Base-by-base conservation (phyloP, 768 basidiomycete species). In the Naganishia vaughanmartiniae region DNA sequence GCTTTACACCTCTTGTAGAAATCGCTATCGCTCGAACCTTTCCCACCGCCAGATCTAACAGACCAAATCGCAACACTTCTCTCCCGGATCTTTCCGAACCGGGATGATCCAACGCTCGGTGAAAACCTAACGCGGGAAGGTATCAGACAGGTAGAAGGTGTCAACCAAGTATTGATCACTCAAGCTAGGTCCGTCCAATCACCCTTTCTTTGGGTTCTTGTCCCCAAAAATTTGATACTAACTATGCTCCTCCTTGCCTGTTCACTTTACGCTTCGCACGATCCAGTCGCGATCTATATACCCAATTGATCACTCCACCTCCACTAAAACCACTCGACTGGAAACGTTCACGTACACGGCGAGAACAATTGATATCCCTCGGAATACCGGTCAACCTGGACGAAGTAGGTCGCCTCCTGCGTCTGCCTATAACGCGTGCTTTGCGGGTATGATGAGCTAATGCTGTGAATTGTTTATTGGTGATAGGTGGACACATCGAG, bases 331-430 rank as follows among this genome's bases (percentile, higher is more conserved):
- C 91, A n/a, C 88, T 92, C 66, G 94, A 91, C 75, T 97, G 94
- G 94, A 93, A 88, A 63, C 89, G 92, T 56, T 95, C 93, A 69
- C 87, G 90, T 54, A 93, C 92, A 78, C 87, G 94, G 68, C 84
- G 93, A 57, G 92, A 93, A 77, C 92, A 96, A 76, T 84, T 97
- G 57, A 95, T 95, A 71, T 83, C 91, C 15, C 87, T 97, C 30
- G 94, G 94, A 28, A 89, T 97, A 55, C 94, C 94, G 4, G 91
- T 97, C 65, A 97, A 97, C 77, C 84, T 97, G 7, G 94, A 97
- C 78, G 94, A 97, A 83, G 88, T 95, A 45, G 42, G 79, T 78
- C 31, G 17, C 4, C 45, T 33, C 19, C 34, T 36, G 6, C 34
- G 34, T 4, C 34, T 36, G 6, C 12, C 12, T 36, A 12, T 36